A percentile compares a stretch with the other conserved stretches of the same genome.
phyloP scores from a whole-genome alignment of 768 basidiomycete genomes.

The Pleurotus tuoliensis region DNA sequence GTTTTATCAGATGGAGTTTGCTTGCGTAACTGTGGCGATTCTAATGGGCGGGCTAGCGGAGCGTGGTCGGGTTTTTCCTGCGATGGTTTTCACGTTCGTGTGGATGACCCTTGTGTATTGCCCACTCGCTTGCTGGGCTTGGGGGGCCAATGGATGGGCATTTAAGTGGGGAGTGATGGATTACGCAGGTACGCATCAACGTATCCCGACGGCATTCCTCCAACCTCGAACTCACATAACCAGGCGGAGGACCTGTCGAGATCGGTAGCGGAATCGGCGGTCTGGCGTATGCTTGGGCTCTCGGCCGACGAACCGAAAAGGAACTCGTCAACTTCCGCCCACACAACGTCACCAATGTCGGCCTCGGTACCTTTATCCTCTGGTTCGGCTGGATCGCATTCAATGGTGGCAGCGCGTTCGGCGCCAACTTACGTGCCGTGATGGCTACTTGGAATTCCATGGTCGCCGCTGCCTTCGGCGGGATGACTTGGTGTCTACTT shows the following conservation, averaged over 20 bases:
- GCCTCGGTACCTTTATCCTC: constrained; percentile 79
- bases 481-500: constrained; percentile 77
- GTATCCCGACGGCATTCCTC: not conserved
- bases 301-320: constrained; percentile 74
- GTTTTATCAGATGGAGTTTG: constrained; percentile 87
- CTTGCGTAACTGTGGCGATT: constrained; percentile 75
- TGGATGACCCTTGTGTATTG: constrained; percentile 90
- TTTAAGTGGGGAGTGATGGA: constrained; percentile 83
- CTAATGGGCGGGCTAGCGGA: constrained; percentile 81
- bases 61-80: constrained; percentile 78
- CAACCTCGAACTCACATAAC: not conserved
- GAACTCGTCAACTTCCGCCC: constrained; percentile 80
- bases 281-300: constrained; percentile 82
- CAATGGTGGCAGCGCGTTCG: constrained; percentile 87
- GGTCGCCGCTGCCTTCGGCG: constrained; percentile 78
- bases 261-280: constrained; percentile 83
- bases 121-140: constrained; percentile 83
- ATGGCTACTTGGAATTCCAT: constrained; percentile 88
- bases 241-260: constrained; percentile 85
- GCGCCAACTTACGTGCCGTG: constrained; percentile 82
- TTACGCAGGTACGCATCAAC: constrained; percentile 62
- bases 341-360: constrained; percentile 82
- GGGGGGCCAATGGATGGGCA: constrained; percentile 81
- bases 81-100: constrained; percentile 75
- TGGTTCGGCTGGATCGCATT: constrained; percentile 92